phyloP scores from a whole-genome alignment of 1,139 yeast genomes.

The Geotrichum australiense region DNA sequence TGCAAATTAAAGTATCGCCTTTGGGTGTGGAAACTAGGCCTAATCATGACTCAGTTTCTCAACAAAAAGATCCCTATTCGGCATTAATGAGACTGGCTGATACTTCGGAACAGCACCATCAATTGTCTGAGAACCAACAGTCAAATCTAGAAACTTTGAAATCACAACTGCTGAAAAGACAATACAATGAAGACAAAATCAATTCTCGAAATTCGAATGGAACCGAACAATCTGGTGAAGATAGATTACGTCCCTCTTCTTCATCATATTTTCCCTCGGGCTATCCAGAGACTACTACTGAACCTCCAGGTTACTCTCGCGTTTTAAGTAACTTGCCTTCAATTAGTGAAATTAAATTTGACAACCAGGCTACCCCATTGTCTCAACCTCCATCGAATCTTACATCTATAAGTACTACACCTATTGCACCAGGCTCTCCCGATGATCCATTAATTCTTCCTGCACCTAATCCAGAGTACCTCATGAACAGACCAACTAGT shows the following conservation, averaged over 20 bases:
- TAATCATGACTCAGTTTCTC: no score
- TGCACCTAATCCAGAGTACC: background rate
- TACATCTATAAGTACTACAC: slow-evolving; percentile 14
- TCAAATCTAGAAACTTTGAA: background rate
- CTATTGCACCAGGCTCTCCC: slow-evolving; percentile 9
- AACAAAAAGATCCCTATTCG: slow-evolving; percentile 13
- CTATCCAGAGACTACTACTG: background rate
- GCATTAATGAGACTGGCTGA: slow-evolving; percentile 15
- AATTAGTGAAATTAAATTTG: slow-evolving; percentile 12
- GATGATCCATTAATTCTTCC: slow-evolving; percentile 2
- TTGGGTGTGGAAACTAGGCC: background rate
- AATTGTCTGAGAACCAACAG: slow-evolving; percentile 9
- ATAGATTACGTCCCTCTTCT: background rate
- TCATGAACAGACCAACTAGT: background rate
- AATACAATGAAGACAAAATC: background rate
- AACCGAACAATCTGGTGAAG: background rate
- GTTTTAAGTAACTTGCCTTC: slow-evolving; percentile 11
- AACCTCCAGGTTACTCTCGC: background rate
- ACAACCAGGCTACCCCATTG: background rate
- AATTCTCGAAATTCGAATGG: background rate
- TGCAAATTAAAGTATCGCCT: background rate
- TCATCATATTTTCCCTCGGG: background rate
- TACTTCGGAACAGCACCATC: slow-evolving; percentile 16
- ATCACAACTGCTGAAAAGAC: background rate
- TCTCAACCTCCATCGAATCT: slow-evolving; percentile 8